Conservation (phyloP, 257 asterid species). For the Perilla frutescens region DNA sequence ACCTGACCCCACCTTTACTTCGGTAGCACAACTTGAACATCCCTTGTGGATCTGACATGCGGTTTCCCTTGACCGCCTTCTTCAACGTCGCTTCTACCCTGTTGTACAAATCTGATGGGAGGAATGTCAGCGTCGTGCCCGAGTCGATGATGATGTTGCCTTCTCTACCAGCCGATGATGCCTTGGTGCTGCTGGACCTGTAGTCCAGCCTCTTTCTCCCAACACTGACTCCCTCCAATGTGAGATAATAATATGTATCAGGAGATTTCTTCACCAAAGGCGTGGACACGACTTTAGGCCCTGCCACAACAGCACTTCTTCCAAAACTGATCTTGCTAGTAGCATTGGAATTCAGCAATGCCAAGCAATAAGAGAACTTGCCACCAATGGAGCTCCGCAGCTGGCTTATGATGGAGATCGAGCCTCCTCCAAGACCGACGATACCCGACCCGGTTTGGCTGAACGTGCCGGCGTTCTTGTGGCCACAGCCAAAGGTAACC, state of each 20-base stretch:
- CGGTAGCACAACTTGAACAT: slow-evolving; percentile 45
- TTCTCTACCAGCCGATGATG: neutral
- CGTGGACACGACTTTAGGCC: slow-evolving; percentile 43
- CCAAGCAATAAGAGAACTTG: slow-evolving; percentile 53
- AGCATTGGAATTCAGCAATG: slow-evolving; percentile 7
- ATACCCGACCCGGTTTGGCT: slow-evolving; percentile 45
- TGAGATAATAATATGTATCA: neutral
- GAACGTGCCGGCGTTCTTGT: slow-evolving; percentile 46
- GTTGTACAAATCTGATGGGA: slow-evolving; percentile 38
- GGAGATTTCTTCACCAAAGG: slow-evolving; percentile 41
- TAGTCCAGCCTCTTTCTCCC: neutral
- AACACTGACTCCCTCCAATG: neutral
- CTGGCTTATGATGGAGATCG: slow-evolving; percentile 54
- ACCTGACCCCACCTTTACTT: neutral
- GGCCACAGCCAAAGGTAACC: slow-evolving; percentile 60
- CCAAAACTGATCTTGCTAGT: slow-evolving; percentile 62
- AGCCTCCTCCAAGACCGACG: slow-evolving; percentile 60
- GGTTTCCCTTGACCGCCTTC: slow-evolving; percentile 20
- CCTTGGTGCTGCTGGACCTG: neutral
- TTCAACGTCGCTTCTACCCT: slow-evolving; percentile 32
- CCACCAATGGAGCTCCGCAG: slow-evolving; percentile 39
- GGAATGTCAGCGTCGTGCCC: slow-evolving; percentile 54
- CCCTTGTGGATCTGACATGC: slow-evolving; percentile 21
- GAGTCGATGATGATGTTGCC: slow-evolving; percentile 70
- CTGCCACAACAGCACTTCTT: slow-evolving; percentile 35